phyloP scores from a whole-genome alignment of 2,329 filamentous ascomycete species.

The Emmonsiellopsis sp. region DNA sequence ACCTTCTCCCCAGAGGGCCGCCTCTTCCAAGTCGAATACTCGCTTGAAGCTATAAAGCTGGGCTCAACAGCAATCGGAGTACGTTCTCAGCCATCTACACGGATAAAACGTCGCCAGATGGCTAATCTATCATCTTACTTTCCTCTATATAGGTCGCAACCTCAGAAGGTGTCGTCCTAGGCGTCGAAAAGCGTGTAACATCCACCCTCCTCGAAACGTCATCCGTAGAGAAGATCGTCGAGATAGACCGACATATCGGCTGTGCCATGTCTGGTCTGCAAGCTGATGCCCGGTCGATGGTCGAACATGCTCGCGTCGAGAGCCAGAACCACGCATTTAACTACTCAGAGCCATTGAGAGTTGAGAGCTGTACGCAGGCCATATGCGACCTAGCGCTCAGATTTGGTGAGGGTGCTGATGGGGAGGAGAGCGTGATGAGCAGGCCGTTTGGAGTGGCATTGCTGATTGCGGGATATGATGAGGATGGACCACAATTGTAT shows the following conservation, averaged over 20 bases:
- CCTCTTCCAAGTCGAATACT: slow-evolving; percentile 99
- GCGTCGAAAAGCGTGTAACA: slow-evolving; percentile 98
- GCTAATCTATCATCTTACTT: slow-evolving; percentile 13
- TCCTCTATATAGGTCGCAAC: slow-evolving; percentile 59
- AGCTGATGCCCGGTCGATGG: slow-evolving; percentile 93
- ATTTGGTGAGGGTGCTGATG: slow-evolving; percentile 94
- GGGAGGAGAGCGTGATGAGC: slow-evolving; percentile 98
- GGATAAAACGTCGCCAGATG: neutral
- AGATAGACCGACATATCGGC: slow-evolving; percentile 97
- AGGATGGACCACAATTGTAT: slow-evolving; percentile 85
- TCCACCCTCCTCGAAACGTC: slow-evolving; percentile 95
- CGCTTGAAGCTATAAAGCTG: slow-evolving; percentile 98
- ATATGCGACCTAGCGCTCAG: slow-evolving; percentile 95
- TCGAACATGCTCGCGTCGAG: slow-evolving; percentile 97
- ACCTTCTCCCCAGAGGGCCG: slow-evolving; percentile 99
- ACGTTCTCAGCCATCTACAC: slow-evolving; percentile 21
- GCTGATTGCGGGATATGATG: slow-evolving; percentile 92
- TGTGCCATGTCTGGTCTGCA: slow-evolving; percentile 98
- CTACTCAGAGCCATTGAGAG: slow-evolving; percentile 88
- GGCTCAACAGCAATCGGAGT: slow-evolving; percentile 95
- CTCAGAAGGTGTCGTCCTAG: slow-evolving; percentile 87
- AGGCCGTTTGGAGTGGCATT: slow-evolving; percentile 93
- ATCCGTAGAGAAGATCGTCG: slow-evolving; percentile 98
- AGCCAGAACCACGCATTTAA: slow-evolving; percentile 96
- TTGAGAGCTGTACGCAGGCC: slow-evolving; percentile 97